Evolutionary conservation across 306 rosid genomes (phyloP), one percentile per base, ranked within the genome.

Genomic region (Canavalia gladiata): DNA sequence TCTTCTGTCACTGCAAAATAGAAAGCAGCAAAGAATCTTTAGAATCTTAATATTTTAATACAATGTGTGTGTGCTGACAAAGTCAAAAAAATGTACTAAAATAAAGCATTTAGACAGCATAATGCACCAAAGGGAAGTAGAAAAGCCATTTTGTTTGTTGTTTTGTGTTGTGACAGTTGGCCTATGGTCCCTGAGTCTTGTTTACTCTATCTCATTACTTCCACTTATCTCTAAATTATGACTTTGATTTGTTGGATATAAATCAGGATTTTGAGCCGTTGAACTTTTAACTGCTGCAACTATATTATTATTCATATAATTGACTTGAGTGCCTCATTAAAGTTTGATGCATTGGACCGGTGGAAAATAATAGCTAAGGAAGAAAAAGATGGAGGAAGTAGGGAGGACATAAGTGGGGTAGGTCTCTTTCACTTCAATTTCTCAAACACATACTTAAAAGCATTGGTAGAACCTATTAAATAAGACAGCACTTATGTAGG

Each of bases 121-220:
- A 45, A 86, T 76, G 47, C 57, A 72, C 71, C 67, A 31, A 18
- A 74, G 47, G 45, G 30, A 58, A 35, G 43, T 25, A 46, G 31
- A 67, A 74, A 84, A 68, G 73, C 67, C 63, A 67, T 51, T 59
- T 78, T 50, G 9, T 68, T 77, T 81, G 77, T 77, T 77, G 63
- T 52, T 57, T 81, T 68, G 50, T 62, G 58, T 18, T 33, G 35
- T 50, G 66, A 51, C 78, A 85, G 66, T 78, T 86, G 76, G 84
- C 39, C 9, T 78, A 4, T 50, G 82, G 29, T 18, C 68, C 7
- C 62, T 75, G 35, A 72, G 77, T 69, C 41, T 68, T 79, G 69
- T 74, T 67, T 66, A 78, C 76, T 65, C 57, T 77, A 66, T 50
- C 5, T 35, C 0, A 75, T 33, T 45, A 2, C 52, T 76, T 80